Evolutionary conservation across 2,329 filamentous ascomycete genomes (phyloP), one percentile per base, ranked within the genome.

Genomic region (Knoxdaviesia capensis): DNA sequence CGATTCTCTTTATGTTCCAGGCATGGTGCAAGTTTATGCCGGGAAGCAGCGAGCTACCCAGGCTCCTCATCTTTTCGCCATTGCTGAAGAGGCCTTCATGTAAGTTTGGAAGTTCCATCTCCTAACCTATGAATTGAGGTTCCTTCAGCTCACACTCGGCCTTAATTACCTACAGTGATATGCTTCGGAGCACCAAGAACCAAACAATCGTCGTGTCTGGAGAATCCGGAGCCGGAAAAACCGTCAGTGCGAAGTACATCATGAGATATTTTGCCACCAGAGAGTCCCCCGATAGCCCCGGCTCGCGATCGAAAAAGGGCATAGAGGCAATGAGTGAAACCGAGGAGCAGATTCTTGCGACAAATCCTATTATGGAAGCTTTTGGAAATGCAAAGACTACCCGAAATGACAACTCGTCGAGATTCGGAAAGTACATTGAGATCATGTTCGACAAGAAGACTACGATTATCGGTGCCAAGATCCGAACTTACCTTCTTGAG

Each of bases 321-420:
- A 66, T 76, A 52, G 80, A 83, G 45, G 57, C 78, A 48, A 96
- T 96, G 79, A 96, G 87, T 59, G 84, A 94, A 66, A 98, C 90
- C 1, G 90, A 98, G 63, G 88, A 98, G 65, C 87, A 93, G 59
- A 98, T 98, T 56, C 66, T 98, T 50, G 90, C 90, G 31, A 98
- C 90, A 42, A 98, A 98, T 59, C 90, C 90, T 35, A 94, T 98
- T 58, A 98, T 98, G 90, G 90, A 98, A 73, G 88, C 90, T 33
- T 98, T 98, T 56, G 90, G 90, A 58, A 98, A 98, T 65, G 90
- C 90, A 43, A 98, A 98, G 66, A 98, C 90, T n/a, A 98, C 90
- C 7, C 74, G 90, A 58, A 98, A 98, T 64, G 90, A 98, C 64
- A 98, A 98, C 64, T 98, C 90, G 38, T 98, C 90, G 36, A 77